Percentiles rank a stretch among this genome's conserved stretches.
Evolutionary conservation across 768 basidiomycete genomes (phyloP).

Genomic region (Holtermanniella nyarrowii): DNA sequence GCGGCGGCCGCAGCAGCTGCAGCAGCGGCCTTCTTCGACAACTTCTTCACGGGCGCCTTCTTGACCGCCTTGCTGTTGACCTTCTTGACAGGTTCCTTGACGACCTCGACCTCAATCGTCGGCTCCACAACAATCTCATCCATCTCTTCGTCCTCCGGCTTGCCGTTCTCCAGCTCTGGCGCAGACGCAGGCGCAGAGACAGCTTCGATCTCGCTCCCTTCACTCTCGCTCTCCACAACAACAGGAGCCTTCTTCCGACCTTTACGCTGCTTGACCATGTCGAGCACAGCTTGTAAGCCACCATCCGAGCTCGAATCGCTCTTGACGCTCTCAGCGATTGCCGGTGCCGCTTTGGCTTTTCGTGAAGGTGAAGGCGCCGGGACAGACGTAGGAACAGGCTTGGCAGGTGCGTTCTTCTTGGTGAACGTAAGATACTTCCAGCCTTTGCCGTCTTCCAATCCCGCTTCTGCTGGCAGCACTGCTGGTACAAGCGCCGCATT

Average conservation of each 20-base stretch:
- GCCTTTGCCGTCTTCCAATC: constrained; percentile 8
- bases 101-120: too few relatives aligned
- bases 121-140: not conserved
- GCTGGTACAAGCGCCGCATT: constrained; percentile 6
- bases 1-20: not conserved
- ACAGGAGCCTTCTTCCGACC: too few relatives aligned
- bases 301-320: not conserved
- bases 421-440: constrained; percentile 29
- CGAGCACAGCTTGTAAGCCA: not conserved
- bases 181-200: not conserved
- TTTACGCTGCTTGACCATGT: not conserved
- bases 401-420: constrained; percentile 21
- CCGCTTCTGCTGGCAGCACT: not conserved
- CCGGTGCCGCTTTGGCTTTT: not conserved
- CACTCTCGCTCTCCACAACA: not conserved
- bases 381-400: not conserved
- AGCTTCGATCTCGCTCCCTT: too few relatives aligned
- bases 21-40: not conserved
- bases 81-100: not conserved
- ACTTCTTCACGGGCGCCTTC: not conserved
- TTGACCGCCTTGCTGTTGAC: not conserved
- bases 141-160: not conserved
- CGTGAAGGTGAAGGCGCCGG: too few relatives aligned
- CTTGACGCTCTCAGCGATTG: not conserved
- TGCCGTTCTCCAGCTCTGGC: not conserved